Base-by-base conservation (phyloP, 2,329 filamentous ascomycete species). In the Juglanconis oblonga region DNA sequence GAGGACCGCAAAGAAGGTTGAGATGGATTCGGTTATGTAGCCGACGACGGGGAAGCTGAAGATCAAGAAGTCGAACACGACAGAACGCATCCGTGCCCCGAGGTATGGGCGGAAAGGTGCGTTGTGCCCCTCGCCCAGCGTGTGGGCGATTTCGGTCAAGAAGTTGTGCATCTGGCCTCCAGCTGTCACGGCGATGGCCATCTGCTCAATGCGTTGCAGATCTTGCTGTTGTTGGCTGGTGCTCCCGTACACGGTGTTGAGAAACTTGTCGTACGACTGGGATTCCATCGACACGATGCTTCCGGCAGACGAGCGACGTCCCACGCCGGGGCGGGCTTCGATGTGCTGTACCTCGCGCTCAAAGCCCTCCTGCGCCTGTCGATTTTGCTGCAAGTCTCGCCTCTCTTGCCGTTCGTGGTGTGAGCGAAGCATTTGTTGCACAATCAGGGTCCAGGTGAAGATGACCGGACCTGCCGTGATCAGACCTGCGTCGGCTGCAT, bases 401-500 rank as follows among this genome's bases (percentile, higher is more conserved):
- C 81, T 80, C 69, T 89, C 87, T 44, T 84, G 85, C 50, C 87
- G 79, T 54, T 79, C 79, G 59, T 84, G 80, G 64, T 87, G 88
- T 11, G 84, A 83, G 47, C 85, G 76, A 65, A 86, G 85, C 76
- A 95, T 85, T 32, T 83, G 81, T 67, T 89, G 84, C 9, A 93
- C 79, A 32, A 97, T 83, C 52, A 94, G 78, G 4, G 88, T 86
- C 93, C 93, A 98, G 3, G 90, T 85, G 65, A 96, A 90, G 24
- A 91, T 82, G 17, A 90, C 86, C 1, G 91, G 91, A 58, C 85
- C 86, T 24, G 90, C 89, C 40, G 85, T 84, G 42, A 80, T 77
- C n/a, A 84, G 79, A 14, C 81, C 81, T 24, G 75, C 70, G 33
- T 79, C 79, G 11, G 85, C 82, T 7, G 87, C 84, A 58, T 79